Evolutionary conservation across 2,329 filamentous ascomycete genomes (phyloP).

Genomic region (Cladobotryum mycophilum): DNA sequence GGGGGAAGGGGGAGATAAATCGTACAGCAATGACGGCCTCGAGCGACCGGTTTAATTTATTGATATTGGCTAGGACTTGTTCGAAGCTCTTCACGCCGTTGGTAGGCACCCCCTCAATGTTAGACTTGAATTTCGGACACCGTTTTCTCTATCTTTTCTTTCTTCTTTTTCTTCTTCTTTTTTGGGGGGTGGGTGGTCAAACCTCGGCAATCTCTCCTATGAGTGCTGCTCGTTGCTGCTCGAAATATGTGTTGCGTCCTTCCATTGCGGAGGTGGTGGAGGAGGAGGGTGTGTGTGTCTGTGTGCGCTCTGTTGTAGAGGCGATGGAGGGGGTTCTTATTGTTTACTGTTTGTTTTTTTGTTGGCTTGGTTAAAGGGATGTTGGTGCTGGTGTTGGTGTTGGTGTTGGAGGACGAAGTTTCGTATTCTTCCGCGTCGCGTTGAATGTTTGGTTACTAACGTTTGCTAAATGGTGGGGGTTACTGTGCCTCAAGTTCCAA

Average conservation of each 20-base stretch:
- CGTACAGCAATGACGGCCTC: slow-evolving; percentile 84
- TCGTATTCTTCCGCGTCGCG: no score
- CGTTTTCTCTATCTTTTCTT: no score
- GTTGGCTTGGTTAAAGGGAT: no score
- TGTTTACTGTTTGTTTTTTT: no score
- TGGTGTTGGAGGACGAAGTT: no score
- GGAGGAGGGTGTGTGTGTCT: slow-evolving; percentile 16
- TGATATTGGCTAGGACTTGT: slow-evolving; percentile 90
- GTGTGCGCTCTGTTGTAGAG: no score
- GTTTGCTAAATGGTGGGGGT: neutral
- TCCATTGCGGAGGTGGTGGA: slow-evolving; percentile 21
- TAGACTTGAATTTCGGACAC: no score
- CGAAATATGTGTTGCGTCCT: slow-evolving; percentile 58
- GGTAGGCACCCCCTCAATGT: no score
- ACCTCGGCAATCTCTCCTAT: slow-evolving; percentile 69
- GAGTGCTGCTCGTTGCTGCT: slow-evolving; percentile 66
- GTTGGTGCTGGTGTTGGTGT: no score
- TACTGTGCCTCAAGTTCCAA: neutral
- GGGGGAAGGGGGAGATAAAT: slow-evolving; percentile 9
- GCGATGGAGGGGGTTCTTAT: no score
- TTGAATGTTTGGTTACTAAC: no score
- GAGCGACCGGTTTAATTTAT: slow-evolving; percentile 85
- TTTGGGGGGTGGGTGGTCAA: slow-evolving; percentile 5
- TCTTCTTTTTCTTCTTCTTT: no score
- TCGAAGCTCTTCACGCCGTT: slow-evolving; percentile 62